phyloP scores from a whole-genome alignment of 176 grass and related monocot genomes.

The Cenchrus americanus region DNA sequence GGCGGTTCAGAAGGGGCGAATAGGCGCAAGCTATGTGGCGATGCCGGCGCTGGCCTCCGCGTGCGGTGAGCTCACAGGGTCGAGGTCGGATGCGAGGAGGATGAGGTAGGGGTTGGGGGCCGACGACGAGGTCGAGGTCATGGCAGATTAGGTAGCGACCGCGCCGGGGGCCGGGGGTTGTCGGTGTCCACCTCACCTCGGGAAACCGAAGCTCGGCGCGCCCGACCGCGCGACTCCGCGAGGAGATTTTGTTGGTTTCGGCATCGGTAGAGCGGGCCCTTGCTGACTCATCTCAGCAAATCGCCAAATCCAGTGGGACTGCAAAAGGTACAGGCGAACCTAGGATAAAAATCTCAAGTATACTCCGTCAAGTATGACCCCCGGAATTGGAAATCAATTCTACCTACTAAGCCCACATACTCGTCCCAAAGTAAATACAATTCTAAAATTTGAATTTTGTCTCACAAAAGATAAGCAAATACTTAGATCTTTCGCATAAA shows the following conservation, averaged over 20 bases:
- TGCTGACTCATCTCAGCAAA: not conserved
- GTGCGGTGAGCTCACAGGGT: not conserved
- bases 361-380: too few relatives aligned
- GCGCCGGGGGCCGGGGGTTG: not conserved
- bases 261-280: not conserved
- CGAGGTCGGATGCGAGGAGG: not conserved
- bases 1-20: not conserved
- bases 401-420: too few relatives aligned
- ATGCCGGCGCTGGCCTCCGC: not conserved
- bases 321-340: too few relatives aligned
- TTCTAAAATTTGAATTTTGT: too few relatives aligned
- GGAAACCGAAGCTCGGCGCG: not conserved
- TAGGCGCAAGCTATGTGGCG: not conserved
- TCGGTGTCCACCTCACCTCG: not conserved
- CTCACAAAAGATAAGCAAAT: too few relatives aligned
- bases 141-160: constrained; percentile 24
- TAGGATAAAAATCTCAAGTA: too few relatives aligned
- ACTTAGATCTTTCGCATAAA: too few relatives aligned
- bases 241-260: not conserved
- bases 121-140: not conserved
- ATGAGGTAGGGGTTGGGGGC: not conserved
- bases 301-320: too few relatives aligned
- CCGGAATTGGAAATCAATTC: too few relatives aligned
- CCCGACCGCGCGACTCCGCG: not conserved
- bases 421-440: too few relatives aligned